These are phyloP conservation scores for Scedosporium minutisporum DNA, from an alignment of 2,329 filamentous ascomycete genomes.

Conservation along the genomic window DNA sequence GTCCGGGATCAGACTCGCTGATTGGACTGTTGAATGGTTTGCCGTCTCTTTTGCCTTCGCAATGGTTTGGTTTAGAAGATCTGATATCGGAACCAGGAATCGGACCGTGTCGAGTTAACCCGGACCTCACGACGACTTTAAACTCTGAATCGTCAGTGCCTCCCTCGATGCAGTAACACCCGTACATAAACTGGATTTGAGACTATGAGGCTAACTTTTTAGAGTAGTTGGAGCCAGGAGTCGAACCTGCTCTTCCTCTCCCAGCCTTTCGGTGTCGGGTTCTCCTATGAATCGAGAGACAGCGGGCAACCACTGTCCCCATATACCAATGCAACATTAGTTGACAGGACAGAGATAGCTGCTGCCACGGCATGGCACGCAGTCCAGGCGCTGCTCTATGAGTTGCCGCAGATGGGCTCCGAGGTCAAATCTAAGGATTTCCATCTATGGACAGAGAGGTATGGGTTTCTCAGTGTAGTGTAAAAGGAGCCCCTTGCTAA, in stretches of 20 bases:
- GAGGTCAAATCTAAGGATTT: neutral
- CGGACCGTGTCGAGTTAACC: conserved; percentile 5
- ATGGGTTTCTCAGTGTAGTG: neutral
- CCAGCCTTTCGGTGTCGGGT: conserved; percentile 6
- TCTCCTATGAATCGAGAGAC: neutral
- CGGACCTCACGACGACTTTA: conserved; percentile 1
- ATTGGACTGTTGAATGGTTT: conserved; percentile 11
- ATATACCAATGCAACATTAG: neutral
- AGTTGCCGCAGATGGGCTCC: neutral
- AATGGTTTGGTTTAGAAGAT: neutral
- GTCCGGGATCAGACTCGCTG: conserved; percentile 35
- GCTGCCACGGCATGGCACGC: conserved; percentile 1
- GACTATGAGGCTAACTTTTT: neutral
- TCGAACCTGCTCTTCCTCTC: conserved; percentile 6
- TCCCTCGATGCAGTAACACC: neutral
- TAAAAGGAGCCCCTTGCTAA: neutral
- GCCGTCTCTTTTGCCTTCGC: neutral
- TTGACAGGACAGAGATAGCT: neutral
- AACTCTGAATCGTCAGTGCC: conserved; percentile 1
- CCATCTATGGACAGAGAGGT: conserved; percentile 6
- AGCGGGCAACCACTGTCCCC: neutral
- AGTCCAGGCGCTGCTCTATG: neutral
- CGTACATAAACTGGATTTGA: neutral
- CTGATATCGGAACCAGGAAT: neutral
- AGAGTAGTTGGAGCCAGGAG: conserved; percentile 1